Evolutionary conservation across 108 stramenopile genomes (phyloP), one percentile per base, ranked within the genome.

Genomic region (Stephanodiscus minutulus): DNA sequence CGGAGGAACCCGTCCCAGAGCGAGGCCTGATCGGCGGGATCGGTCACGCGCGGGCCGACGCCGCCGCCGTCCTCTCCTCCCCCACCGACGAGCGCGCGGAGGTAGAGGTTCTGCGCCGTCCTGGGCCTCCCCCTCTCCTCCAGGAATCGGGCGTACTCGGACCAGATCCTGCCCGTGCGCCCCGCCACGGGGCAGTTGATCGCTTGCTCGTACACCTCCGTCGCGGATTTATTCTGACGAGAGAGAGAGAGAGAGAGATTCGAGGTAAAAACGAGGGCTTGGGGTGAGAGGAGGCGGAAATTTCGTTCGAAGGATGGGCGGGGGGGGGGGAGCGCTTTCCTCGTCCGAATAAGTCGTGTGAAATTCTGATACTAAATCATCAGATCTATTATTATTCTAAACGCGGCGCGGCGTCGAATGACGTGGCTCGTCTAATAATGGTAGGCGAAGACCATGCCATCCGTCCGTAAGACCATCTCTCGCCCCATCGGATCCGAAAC

Each of bases 1-100:
- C 87, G 86, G 66, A 94, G 63, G 84, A 95, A 95, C 61, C 87
- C 91, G 28, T 79, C 63, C 94, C 94, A 95, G 15, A 95, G 73
- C 57, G 88, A 62, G 25, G 56, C 44, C 67, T 61, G 84, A 76
- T 95, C 91, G 21, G 88, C 84, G 43, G 75, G 83, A 61, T 92
- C 88, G 10, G 53, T 68, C 25, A 91, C 87, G 21, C 49, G 36
- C 27, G 83, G 83, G 11, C 10, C 29, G 7, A 15, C 55, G 17
- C 25, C 29, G 27, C 24, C 27, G 28, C 7, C 17, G 5, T 10
- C 15, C 9, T 55, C 50, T 0, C 69, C 70, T 41, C 72, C 77
- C 29, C 72, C 82, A 50, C 83, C 87, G 17, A 87, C 79, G 70
- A 95, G 79, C 17, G 91, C 94, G 35, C 86, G 81, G 12, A 95